Base-by-base conservation (phyloP, 768 basidiomycete species). In the Gymnopilus dilepis region DNA sequence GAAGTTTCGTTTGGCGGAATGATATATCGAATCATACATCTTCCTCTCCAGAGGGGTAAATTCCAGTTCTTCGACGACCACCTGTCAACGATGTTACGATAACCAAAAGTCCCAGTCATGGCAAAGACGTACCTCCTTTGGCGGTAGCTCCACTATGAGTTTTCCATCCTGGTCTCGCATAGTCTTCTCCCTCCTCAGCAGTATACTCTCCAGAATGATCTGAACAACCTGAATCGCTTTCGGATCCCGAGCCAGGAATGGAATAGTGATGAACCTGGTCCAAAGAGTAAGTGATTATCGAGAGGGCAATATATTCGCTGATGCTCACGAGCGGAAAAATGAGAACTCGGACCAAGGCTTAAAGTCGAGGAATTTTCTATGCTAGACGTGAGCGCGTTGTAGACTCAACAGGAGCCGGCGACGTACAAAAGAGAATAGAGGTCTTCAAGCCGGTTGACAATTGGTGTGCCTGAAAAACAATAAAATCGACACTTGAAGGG, bases 151-250 rank as follows among this genome's bases (percentile, higher is more conserved):
- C 0, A 98, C 94, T 47, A 99, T 97, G 55, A 80, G 85, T 56
- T 92, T 90, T 8, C 97, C 97, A 65, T 94, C 86, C 34, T 76
- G 80, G 74, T 96, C 96, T 37, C 86, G 85, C 93, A 95, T 97
- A 56, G 85, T 89, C 79, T 99, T 99, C 74, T 98, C 96, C 64
- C 97, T 84, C 13, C 97, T 84, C 7, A 99, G 79, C 5, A 99
- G 78, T 51, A 94, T 83, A 34, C 87, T 93, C 73, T 97, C 94
- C 17, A 98, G 81, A 61, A 98, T 95, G 59, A 95, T 91, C 75
- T 98, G 96, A 0, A 98, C 95, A 43, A 98, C 89, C 68, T 97
- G 94, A 50, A 98, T 90, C 0, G 94, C 96, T 70, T 95, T 95
- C 0, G 92, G 87, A 72, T 98, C 96, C 37, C 88, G 90, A 45